Percentiles rank a stretch among this genome's conserved stretches.
Conservation (phyloP, 108 stramenopile species). For the Nannochloropsis salina region DNA sequence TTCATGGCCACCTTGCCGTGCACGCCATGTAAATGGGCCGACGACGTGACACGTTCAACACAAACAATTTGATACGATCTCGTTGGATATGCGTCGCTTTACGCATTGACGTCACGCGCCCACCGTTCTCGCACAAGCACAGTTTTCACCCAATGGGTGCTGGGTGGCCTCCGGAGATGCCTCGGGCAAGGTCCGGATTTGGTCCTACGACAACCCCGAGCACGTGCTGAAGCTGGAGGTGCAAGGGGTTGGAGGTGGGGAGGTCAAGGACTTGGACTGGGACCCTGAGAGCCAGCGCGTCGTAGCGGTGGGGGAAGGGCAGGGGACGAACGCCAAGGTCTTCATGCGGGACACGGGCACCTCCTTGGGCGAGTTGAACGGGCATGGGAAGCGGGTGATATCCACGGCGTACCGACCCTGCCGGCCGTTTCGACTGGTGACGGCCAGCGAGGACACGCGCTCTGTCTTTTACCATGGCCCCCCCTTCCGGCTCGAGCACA, state of each 20-base stretch:
- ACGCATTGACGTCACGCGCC: not conserved
- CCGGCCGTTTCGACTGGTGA: constrained; percentile 77
- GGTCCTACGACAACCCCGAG: constrained; percentile 87
- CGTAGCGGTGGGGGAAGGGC: constrained; percentile 58
- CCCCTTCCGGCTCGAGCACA: constrained; percentile 74
- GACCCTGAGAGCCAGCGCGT: constrained; percentile 83
- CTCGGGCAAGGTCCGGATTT: constrained; percentile 77
- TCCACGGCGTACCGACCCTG: constrained; percentile 66
- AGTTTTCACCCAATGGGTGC: constrained; percentile 72
- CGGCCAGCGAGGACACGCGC: constrained; percentile 76
- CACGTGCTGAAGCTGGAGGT: constrained; percentile 67
- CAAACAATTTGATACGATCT: not conserved
- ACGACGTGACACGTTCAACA: too few relatives aligned
- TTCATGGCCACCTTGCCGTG: too few relatives aligned
- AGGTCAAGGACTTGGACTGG: constrained; percentile 84
- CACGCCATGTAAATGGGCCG: too few relatives aligned
- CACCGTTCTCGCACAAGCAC: not conserved
- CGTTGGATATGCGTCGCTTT: not conserved
- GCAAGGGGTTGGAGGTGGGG: constrained; percentile 58
- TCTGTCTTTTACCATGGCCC: constrained; percentile 81
- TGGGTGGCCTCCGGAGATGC: constrained; percentile 79
- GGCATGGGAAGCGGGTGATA: constrained; percentile 48
- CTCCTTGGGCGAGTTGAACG: constrained; percentile 50
- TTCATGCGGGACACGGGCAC: constrained; percentile 61
- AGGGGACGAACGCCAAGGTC: constrained; percentile 42